Conservation (phyloP, 305 asterid species). For the Fraxinus velutina region DNA sequence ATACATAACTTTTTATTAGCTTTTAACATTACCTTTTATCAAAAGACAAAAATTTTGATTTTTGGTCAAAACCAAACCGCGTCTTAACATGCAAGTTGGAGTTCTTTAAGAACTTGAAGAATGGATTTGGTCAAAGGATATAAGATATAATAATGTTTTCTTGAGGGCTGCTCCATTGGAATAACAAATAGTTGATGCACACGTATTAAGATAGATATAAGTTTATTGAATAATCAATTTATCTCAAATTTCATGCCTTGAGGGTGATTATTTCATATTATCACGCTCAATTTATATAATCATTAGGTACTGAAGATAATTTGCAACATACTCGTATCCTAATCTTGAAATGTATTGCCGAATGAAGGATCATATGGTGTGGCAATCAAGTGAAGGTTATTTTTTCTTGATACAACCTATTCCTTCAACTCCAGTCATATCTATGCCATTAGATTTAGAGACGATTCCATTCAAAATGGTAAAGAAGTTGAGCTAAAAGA, state of each 20-base stretch:
- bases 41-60: too few species aligned
- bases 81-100: background rate
- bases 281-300: background rate
- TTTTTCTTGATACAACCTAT: background rate
- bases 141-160: background rate
- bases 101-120: background rate
- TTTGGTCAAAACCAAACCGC: background rate
- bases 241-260: background rate
- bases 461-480: background rate
- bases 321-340: background rate
- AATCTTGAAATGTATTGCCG: background rate
- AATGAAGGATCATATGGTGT: background rate
- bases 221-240: background rate
- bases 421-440: conserved; percentile 22
- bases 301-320: background rate
- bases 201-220: background rate
- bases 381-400: conserved; percentile 17
- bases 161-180: background rate
- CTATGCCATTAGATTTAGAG: background rate
- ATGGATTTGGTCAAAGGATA: background rate
- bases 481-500: background rate
- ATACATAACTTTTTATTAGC: too few species aligned
- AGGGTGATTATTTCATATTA: background rate
- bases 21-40: background rate
- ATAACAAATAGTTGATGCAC: background rate